Base-by-base conservation (phyloP, 2,329 filamentous ascomycete genomes). In the Epichloe elymi region DNA sequence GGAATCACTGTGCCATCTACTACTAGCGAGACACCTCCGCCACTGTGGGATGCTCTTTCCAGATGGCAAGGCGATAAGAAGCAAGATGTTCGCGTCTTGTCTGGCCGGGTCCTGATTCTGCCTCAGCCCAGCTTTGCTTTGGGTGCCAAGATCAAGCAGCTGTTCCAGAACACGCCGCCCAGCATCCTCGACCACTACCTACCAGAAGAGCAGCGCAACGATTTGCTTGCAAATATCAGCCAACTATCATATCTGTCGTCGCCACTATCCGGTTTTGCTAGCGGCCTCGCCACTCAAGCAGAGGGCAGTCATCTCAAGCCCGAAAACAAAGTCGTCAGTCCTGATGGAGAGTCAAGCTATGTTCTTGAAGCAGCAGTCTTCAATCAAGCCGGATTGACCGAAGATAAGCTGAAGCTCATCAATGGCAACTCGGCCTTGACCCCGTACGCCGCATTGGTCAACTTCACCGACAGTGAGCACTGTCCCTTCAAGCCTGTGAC, bases 401-500 rank as follows among this genome's bases (percentile, higher is more conserved):
- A 52, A 2, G 49, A 57, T 0, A 41, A 56, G 14, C 52, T 66
- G 8, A 30, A 50, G 14, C 26, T 60, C 3, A 65, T 67, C 7
- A 51, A 54, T 3, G 54, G 47, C 8, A 46, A 55, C 5, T 56
- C 64, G 0, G 63, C 56, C 1, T 41, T 60, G 3, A 72, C 68
- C 0, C 71, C 70, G 0, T 73, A 66, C 51, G 67, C 60, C 0
- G 56, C 56, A 10, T 42, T 61, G 4, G 55, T 58, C 10, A 26
- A 26, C 23, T 26, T 26, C 23, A 7, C 6, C 23, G 23, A 26
- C 23, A 26, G 23, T 26, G 23, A 26, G 2, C 23, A 26, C 23
- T 26, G 23, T 26, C 63, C 70, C 0, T 73, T 76, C 57, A 74
- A 74, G 54, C 67, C 67, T 0, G 71, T 65, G 1, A 72, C 67